These are phyloP conservation scores for Trichothecium roseum DNA, from an alignment of 2,329 filamentous ascomycete species.

Conservation along the genomic window DNA sequence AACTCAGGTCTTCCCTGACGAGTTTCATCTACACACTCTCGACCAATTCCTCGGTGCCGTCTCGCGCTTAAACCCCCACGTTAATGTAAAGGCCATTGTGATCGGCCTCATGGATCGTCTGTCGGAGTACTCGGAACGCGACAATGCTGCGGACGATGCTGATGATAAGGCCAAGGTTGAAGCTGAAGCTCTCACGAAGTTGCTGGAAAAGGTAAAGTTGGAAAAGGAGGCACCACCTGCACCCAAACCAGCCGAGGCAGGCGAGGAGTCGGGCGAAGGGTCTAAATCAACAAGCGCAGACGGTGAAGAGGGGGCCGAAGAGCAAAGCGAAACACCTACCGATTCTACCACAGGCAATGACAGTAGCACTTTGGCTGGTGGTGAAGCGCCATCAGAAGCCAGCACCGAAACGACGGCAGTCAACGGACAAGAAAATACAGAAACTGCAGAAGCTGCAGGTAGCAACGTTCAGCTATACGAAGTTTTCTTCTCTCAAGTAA, in stretches of 20 bases:
- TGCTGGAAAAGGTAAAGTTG: constrained; percentile 71
- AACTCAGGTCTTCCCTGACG: constrained; percentile 96
- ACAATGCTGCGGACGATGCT: constrained; percentile 60
- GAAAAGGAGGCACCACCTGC: constrained; percentile 37
- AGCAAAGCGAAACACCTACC: constrained; percentile 12
- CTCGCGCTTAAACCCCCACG: constrained; percentile 84
- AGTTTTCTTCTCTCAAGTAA: constrained; percentile 93
- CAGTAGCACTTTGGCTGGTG: constrained; percentile 16
- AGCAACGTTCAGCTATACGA: constrained; percentile 85
- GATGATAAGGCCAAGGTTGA: constrained; percentile 70
- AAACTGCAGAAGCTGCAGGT: constrained; percentile 18
- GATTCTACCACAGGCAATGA: constrained; percentile 17
- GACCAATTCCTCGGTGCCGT: constrained; percentile 93
- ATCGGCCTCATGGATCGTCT: constrained; percentile 96
- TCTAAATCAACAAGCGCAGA: constrained; percentile 12
- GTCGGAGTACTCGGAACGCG: constrained; percentile 87
- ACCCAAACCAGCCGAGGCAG: constrained; percentile 20
- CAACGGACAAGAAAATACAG: constrained; percentile 29
- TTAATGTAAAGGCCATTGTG: constrained; percentile 96
- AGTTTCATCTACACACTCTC: constrained; percentile 93
- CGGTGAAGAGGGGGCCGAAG: constrained; percentile 21
- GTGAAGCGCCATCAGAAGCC: constrained; percentile 28
- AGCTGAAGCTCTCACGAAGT: constrained; percentile 67
- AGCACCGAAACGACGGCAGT: constrained; percentile 37
- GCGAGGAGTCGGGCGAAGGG: constrained; percentile 14